Evolutionary conservation across 2,329 filamentous ascomycete genomes (phyloP).

Genomic region (Penicillium concentricum): DNA sequence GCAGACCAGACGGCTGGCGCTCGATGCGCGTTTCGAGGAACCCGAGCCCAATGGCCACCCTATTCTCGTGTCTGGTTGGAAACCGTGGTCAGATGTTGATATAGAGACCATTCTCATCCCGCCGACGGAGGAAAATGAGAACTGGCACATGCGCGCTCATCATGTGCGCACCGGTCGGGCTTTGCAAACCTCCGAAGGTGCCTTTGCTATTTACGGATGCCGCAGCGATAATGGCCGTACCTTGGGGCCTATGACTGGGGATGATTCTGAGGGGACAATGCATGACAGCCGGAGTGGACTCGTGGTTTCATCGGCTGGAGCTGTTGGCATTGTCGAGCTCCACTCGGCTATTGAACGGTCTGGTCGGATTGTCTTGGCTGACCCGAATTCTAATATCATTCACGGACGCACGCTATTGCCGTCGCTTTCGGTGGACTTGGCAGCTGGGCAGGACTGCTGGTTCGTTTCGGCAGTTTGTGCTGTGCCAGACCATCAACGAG

Average conservation of each 20-base stretch:
- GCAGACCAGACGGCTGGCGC: slow-evolving; percentile 70
- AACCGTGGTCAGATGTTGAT: slow-evolving; percentile 62
- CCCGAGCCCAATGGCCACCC: slow-evolving; percentile 49
- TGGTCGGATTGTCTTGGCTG: slow-evolving; percentile 69
- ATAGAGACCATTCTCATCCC: slow-evolving; percentile 40
- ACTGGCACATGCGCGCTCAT: slow-evolving; percentile 44
- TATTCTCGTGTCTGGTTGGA: slow-evolving; percentile 68
- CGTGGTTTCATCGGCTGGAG: slow-evolving; percentile 51
- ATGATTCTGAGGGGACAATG: slow-evolving; percentile 44
- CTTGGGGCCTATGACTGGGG: slow-evolving; percentile 45
- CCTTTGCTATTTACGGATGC: slow-evolving; percentile 68
- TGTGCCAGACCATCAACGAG: slow-evolving; percentile 54
- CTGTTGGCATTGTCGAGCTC: slow-evolving; percentile 52
- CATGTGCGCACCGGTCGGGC: slow-evolving; percentile 48
- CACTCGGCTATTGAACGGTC: slow-evolving; percentile 41
- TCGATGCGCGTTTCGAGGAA: slow-evolving; percentile 62
- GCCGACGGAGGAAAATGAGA: slow-evolving; percentile 31
- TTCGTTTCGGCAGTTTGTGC: slow-evolving; percentile 72
- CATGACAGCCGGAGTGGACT: slow-evolving; percentile 38
- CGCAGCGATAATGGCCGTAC: slow-evolving; percentile 57
- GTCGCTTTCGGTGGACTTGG: slow-evolving; percentile 63
- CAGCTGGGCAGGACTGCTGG: slow-evolving; percentile 59
- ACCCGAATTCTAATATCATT: slow-evolving; percentile 75
- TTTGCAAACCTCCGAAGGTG: slow-evolving; percentile 70
- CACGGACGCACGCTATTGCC: slow-evolving; percentile 71